phyloP scores from a whole-genome alignment of 345 rosid genomes.

The Zanthoxylum bungeanum region DNA sequence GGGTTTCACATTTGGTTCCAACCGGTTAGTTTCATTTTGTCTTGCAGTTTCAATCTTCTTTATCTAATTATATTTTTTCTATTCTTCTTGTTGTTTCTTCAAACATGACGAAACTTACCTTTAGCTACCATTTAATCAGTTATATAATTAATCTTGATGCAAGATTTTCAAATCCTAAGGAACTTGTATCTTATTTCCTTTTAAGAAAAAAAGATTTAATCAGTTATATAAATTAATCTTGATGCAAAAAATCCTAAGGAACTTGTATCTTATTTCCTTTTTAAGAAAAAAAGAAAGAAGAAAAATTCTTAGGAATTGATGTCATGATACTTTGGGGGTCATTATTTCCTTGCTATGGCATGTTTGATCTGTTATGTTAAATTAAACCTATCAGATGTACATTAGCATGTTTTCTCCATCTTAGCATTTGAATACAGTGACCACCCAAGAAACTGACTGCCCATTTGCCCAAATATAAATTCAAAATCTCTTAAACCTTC shows the following conservation, averaged over 20 bases:
- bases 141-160: background rate
- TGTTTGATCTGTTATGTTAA: background rate
- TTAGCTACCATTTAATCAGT: background rate
- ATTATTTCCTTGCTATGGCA: background rate
- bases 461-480: background rate
- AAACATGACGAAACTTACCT: slow-evolving; percentile 1
- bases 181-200: background rate
- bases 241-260: background rate
- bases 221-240: background rate
- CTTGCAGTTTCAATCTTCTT: background rate
- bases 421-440: background rate
- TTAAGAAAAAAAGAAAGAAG: background rate
- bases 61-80: background rate
- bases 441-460: background rate
- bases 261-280: background rate
- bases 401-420: background rate
- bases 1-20: slow-evolving; percentile 26
- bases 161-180: background rate
- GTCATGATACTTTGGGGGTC: background rate
- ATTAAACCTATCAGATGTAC: too few relatives aligned
- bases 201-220: too few relatives aligned
- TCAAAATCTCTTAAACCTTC: background rate
- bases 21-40: slow-evolving; percentile 32
- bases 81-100: background rate
- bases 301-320: background rate